These are phyloP conservation scores for Xylaria cubensis DNA, from an alignment of 495 filamentous ascomycete genomes.

Conservation along the genomic window DNA sequence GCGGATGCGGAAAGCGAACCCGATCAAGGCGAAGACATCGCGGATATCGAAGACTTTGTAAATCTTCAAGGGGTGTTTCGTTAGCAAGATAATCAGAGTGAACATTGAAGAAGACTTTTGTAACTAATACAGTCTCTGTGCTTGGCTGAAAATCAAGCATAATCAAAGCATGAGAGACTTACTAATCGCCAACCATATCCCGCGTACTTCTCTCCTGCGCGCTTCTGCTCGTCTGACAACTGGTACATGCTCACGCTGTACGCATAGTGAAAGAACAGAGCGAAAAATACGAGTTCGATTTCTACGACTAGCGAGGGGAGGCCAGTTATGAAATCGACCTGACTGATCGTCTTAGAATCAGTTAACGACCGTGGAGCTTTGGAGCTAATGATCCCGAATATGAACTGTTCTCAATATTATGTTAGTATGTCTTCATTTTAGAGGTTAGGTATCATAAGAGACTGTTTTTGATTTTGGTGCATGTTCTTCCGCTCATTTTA, in stretches of 20 bases:
- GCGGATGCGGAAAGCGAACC: conserved; percentile 15
- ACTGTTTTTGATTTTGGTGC: background rate
- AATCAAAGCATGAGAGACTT: background rate
- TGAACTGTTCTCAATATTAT: background rate
- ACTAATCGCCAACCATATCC: conserved; percentile 26
- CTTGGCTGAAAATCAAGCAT: too few species aligned
- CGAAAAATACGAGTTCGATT: conserved; percentile 25
- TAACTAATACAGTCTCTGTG: too few species aligned
- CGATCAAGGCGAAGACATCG: conserved; percentile 14
- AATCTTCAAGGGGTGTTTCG: background rate
- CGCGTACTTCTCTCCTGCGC: conserved; percentile 6
- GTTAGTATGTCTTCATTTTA: background rate
- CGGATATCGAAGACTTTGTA: conserved; percentile 26
- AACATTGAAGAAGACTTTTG: background rate
- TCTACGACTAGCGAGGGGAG: conserved; percentile 20
- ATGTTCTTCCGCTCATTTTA: too few species aligned
- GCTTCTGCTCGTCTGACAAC: conserved; percentile 21
- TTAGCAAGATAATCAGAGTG: background rate
- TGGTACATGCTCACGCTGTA: conserved; percentile 22
- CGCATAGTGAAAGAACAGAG: conserved; percentile 26
- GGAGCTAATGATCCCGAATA: conserved; percentile 19
- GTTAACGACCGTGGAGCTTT: background rate
- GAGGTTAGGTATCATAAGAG: background rate
- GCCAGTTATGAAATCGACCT: conserved; percentile 24
- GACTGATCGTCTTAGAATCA: conserved; percentile 11